Evolutionary conservation across 2,329 filamentous ascomycete species (phyloP).

Genomic region (Penicillium sp.): DNA sequence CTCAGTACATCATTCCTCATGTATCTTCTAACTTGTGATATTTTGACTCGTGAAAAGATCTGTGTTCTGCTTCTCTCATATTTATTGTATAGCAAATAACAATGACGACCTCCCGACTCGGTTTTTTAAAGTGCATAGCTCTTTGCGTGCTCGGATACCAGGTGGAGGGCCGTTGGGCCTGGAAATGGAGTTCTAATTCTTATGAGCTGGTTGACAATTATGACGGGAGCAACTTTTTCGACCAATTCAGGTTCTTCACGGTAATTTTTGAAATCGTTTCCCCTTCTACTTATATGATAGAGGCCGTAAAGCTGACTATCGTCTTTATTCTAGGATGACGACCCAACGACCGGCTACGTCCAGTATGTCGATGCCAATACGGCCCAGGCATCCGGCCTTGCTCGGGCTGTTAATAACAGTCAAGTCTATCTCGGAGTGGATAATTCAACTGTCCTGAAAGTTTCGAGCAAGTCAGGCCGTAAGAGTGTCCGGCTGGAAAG

Average conservation of each 20-base stretch:
- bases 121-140: neutral
- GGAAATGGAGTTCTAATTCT: neutral
- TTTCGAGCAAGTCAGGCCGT: slow-evolving; percentile 59
- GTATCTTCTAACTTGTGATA: neutral
- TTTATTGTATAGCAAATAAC: neutral
- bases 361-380: slow-evolving; percentile 58
- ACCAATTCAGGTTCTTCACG: slow-evolving; percentile 51
- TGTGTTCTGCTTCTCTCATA: neutral
- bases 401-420: slow-evolving; percentile 49
- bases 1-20: neutral
- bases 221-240: slow-evolving; percentile 41
- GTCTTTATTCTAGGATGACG: slow-evolving; percentile 35
- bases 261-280: slow-evolving; percentile 22
- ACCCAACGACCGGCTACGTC: slow-evolving; percentile 74
- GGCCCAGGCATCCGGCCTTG: slow-evolving; percentile 57
- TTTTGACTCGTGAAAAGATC: neutral
- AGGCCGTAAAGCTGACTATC: neutral
- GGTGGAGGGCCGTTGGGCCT: neutral
- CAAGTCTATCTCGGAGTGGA: slow-evolving; percentile 69
- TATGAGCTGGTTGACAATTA: neutral
- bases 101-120: neutral
- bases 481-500: slow-evolving; percentile 44
- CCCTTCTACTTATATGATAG: neutral
- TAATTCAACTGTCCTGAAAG: slow-evolving; percentile 48
- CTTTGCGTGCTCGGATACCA: neutral